A percentile compares a stretch with the other conserved stretches of the same genome.
These are phyloP conservation scores for Fusarium sp. DNA, from an alignment of 2,329 filamentous ascomycete species.

Conservation along the genomic window DNA sequence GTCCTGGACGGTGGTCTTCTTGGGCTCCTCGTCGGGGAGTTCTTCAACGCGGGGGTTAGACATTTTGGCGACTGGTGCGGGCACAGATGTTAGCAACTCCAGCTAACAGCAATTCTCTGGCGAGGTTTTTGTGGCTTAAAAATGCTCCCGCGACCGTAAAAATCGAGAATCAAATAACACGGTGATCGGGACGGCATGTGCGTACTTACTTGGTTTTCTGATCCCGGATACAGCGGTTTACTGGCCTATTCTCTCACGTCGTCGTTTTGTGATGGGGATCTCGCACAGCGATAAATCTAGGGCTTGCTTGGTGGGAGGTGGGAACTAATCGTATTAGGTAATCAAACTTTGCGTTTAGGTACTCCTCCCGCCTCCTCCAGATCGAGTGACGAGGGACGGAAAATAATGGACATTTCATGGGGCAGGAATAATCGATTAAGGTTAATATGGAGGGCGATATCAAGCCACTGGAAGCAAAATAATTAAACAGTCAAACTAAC, in stretches of 20 bases:
- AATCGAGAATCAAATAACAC: constrained; percentile 26
- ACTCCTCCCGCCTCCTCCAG: constrained; percentile 16
- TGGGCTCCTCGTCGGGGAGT: constrained; percentile 88
- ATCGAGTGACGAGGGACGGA: constrained; percentile 24
- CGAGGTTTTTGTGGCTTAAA: constrained; percentile 32
- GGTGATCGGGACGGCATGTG: constrained; percentile 28
- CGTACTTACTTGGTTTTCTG: constrained; percentile 52
- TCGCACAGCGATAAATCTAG: constrained; percentile 57
- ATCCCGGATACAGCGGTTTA: constrained; percentile 50
- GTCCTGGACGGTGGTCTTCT: constrained; percentile 83
- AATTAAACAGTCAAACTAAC: neutral
- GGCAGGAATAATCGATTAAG: constrained; percentile 2
- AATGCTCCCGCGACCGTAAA: constrained; percentile 27
- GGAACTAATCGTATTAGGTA: constrained; percentile 56
- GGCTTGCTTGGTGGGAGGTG: constrained; percentile 58
- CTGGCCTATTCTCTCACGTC: constrained; percentile 48
- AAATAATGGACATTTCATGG: constrained; percentile 2
- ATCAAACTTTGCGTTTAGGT: constrained; percentile 44
- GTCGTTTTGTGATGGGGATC: constrained; percentile 55
- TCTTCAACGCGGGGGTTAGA: constrained; percentile 98
- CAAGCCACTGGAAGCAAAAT: neutral
- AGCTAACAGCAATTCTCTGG: constrained; percentile 33
- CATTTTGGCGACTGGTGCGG: constrained; percentile 72
- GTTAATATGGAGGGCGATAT: constrained; percentile 13
- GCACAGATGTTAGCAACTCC: constrained; percentile 45